Conservation (phyloP, 2,329 filamentous ascomycete species). For the Beauveria sp. region DNA sequence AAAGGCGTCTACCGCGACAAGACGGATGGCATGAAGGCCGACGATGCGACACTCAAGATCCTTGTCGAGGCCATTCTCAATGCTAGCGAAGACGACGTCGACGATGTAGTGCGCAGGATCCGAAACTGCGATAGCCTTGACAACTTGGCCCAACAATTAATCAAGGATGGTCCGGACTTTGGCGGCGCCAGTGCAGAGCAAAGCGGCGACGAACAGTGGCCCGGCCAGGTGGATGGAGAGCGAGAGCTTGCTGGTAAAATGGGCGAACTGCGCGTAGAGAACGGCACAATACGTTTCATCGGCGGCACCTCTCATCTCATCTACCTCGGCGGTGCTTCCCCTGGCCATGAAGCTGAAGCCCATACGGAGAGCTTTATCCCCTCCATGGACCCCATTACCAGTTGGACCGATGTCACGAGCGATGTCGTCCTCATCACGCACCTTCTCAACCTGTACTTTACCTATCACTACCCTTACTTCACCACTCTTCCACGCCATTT, state of each 20-base stretch:
- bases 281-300: slow-evolving; percentile 83
- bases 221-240: slow-evolving; percentile 51
- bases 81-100: slow-evolving; percentile 78
- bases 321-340: slow-evolving; percentile 54
- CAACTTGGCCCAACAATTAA: slow-evolving; percentile 44
- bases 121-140: slow-evolving; percentile 71
- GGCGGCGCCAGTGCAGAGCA: slow-evolving; percentile 24
- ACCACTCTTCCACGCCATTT: slow-evolving; percentile 79
- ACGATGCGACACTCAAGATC: slow-evolving; percentile 82
- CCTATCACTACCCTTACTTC: slow-evolving; percentile 96
- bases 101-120: slow-evolving; percentile 74
- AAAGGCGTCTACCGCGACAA: slow-evolving; percentile 98
- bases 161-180: slow-evolving; percentile 22
- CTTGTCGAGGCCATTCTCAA: slow-evolving; percentile 89
- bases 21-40: slow-evolving; percentile 78
- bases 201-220: slow-evolving; percentile 31
- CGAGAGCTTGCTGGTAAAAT: slow-evolving; percentile 84
- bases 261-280: slow-evolving; percentile 80
- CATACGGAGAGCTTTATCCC: slow-evolving; percentile 39
- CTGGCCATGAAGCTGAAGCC: slow-evolving; percentile 31
- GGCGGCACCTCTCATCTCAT: slow-evolving; percentile 92
- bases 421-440: slow-evolving; percentile 75
- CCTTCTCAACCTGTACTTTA: slow-evolving; percentile 95
- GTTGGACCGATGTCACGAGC: slow-evolving; percentile 81
- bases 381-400: slow-evolving; percentile 64